Base-by-base conservation (phyloP, 2,329 filamentous ascomycete genomes). In the Myriosclerotinia curreyana region DNA sequence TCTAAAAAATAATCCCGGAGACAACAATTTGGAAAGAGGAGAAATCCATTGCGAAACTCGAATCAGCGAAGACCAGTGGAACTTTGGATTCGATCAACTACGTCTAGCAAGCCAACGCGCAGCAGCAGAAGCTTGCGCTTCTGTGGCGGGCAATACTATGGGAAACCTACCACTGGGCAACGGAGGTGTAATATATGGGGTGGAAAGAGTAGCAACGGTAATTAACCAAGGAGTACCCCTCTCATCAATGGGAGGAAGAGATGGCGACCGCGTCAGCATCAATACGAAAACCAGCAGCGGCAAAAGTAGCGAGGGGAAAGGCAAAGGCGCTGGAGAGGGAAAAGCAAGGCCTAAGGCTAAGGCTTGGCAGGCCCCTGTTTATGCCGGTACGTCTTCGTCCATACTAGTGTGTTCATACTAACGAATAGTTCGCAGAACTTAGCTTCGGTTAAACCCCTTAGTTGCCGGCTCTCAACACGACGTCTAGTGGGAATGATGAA, bases 301-400 rank as follows among this genome's bases (percentile, higher is more conserved):
- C 22, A 71, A 62, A 53, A 72, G 69, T 42, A 71, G 74, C 17
- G 61, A 65, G 11, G 66, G 72, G 5, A 68, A 63, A 34, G 71
- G 74, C 38, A 71, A 71, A 64, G 70, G 66, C 17, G 60, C 49
- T 66, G 60, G 71, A 64, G 67, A 66, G 60, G 69, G 69, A 17
- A 70, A 67, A 22, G 72, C 67, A 64, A 76, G 72, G 68, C 73
- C 68, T 63, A 77, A 77, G 71, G 74, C 73, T 55, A 76, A 77
- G 67, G 73, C 74, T 36, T 79, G 78, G 77, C 76, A 79, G 66
- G 71, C 76, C 50, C 74, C 76, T 46, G 73, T 77, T 38, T 79
- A 78, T 72, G 73, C 76, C 69, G 76, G 74, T 75, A 54, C 31
- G 71, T 68, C n/a, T 42, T n/a, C 12, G 25, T 44, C 25, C 11